Evolutionary conservation across 768 basidiomycete genomes (phyloP).

Genomic region (Phlegmacium glaucopus): DNA sequence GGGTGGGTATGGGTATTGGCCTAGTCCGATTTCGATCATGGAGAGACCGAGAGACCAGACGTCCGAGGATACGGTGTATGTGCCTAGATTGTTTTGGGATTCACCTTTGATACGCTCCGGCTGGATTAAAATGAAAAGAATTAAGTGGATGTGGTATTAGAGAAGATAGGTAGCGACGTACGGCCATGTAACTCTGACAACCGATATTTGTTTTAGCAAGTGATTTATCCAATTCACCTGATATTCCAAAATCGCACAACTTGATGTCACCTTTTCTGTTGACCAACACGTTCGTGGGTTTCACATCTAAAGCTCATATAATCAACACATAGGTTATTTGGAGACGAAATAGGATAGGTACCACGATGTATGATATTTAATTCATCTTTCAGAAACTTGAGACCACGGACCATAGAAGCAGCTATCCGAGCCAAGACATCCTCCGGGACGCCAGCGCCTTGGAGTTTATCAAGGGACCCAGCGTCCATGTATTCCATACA

Average conservation of each 20-base stretch:
- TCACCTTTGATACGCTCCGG: conserved; percentile 97
- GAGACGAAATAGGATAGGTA: conserved; percentile 11
- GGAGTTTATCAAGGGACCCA: conserved; percentile 87
- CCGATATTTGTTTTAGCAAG: conserved; percentile 98
- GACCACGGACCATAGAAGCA: conserved; percentile 77
- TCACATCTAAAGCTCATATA: conserved; percentile 58
- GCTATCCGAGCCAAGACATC: conserved; percentile 82
- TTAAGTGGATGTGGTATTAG: neutral
- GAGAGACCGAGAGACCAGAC: conserved; percentile 96
- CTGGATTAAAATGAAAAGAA: conserved; percentile 32
- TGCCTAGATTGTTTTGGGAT: conserved; percentile 77
- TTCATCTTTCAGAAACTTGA: conserved; percentile 94
- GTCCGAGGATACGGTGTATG: conserved; percentile 96
- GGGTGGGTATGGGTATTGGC: conserved; percentile 93
- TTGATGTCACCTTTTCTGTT: conserved; percentile 89
- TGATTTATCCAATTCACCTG: conserved; percentile 93
- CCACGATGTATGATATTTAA: conserved; percentile 74
- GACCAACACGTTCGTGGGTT: conserved; percentile 91
- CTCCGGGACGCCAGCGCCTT: conserved; percentile 63
- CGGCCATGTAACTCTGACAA: conserved; percentile 98
- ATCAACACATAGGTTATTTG: neutral
- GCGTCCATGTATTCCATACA: conserved; percentile 99
- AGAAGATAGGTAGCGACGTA: conserved; percentile 35
- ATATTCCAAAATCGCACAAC: conserved; percentile 98
- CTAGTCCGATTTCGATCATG: conserved; percentile 90